A percentile compares a stretch with the other conserved stretches of the same genome.
These are phyloP conservation scores for Oryza meridionalis DNA, from an alignment of 176 grass and related monocot genomes.

Conservation along the genomic window DNA sequence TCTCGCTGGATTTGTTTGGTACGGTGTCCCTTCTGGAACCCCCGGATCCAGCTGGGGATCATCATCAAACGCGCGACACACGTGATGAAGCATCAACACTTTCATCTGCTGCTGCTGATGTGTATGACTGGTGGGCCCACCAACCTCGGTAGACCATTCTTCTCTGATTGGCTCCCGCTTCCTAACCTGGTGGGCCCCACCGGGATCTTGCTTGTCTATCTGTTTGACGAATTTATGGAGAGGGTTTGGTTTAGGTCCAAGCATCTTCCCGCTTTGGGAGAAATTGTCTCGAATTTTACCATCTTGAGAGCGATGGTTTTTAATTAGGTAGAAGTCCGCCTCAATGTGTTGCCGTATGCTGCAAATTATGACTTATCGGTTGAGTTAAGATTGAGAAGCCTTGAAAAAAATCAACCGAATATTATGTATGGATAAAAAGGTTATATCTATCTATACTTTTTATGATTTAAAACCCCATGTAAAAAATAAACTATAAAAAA, in stretches of 20 bases:
- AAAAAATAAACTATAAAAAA: no score
- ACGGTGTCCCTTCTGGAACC: neutral
- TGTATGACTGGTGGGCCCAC: neutral
- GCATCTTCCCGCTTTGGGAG: no score
- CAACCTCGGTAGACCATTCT: neutral
- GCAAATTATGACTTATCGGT: neutral
- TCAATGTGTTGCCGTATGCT: neutral
- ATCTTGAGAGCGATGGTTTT: neutral
- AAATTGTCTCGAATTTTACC: neutral
- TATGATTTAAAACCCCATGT: no score
- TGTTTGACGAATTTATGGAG: neutral
- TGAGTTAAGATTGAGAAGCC: no score
- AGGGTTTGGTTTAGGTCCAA: neutral
- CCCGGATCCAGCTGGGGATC: neutral
- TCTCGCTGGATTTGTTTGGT: neutral
- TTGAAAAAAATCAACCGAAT: no score
- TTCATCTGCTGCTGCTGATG: neutral
- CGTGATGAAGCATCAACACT: neutral
- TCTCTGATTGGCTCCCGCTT: conserved; percentile 1
- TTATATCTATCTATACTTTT: no score
- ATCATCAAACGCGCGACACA: neutral
- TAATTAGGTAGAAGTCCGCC: neutral
- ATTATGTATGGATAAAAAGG: no score
- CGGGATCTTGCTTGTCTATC: neutral
- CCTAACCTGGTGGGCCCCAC: neutral